phyloP scores from a whole-genome alignment of 1,139 yeast species.

The Debaryomycetaceae sp. region DNA sequence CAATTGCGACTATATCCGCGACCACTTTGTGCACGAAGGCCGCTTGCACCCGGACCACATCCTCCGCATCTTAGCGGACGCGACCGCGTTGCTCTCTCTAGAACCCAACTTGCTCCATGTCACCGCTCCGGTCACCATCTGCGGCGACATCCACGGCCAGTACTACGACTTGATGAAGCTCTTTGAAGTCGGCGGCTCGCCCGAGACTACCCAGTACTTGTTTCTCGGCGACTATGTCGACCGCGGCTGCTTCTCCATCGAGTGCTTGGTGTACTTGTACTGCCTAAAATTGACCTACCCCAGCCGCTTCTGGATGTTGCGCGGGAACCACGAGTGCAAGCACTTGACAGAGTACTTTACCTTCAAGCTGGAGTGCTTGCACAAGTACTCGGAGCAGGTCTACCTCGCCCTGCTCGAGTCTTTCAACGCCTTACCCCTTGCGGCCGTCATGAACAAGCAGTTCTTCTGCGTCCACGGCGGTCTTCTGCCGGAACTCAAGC shows the following conservation, averaged over 20 bases:
- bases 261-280: slow-evolving; percentile 78
- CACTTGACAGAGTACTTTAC: slow-evolving; percentile 97
- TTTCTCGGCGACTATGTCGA: slow-evolving; percentile 94
- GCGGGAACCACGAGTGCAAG: slow-evolving; percentile 95
- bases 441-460: slow-evolving; percentile 86
- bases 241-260: slow-evolving; percentile 79
- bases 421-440: slow-evolving; percentile 82
- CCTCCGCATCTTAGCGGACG: slow-evolving; percentile 50
- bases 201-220: slow-evolving; percentile 87
- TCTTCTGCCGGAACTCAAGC: slow-evolving; percentile 84
- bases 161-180: slow-evolving; percentile 88
- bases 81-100: slow-evolving; percentile 45
- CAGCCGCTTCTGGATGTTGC: slow-evolving; percentile 59
- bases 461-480: slow-evolving; percentile 99
- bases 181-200: slow-evolving; percentile 83
- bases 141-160: slow-evolving; percentile 98
- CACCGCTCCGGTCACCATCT: slow-evolving; percentile 85
- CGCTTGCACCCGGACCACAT: slow-evolving; percentile 68
- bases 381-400: slow-evolving; percentile 69
- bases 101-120: slow-evolving; percentile 71
- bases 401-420: slow-evolving; percentile 88
- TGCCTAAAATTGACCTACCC: slow-evolving; percentile 84
- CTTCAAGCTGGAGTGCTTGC: slow-evolving; percentile 85
- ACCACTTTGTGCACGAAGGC: slow-evolving; percentile 77
- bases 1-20: slow-evolving; percentile 55